Evolutionary conservation across 2,329 filamentous ascomycete species (phyloP).

Genomic region (Drechslerella dactyloides): DNA sequence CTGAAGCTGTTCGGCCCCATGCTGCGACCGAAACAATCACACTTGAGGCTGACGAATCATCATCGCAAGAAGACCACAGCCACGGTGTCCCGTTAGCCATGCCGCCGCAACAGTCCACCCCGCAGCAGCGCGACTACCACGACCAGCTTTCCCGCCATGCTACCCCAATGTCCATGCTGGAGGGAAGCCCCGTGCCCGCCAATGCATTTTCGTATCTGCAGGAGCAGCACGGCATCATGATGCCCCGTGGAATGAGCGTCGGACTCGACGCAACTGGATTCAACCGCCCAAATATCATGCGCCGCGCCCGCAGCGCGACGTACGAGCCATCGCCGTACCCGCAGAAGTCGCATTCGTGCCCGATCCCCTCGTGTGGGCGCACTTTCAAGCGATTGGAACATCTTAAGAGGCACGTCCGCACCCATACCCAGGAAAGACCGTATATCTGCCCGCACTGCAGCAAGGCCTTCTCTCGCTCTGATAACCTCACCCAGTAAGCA

Average conservation of each 20-base stretch:
- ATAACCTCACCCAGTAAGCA: constrained; percentile 94
- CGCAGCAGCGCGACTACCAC: constrained; percentile 78
- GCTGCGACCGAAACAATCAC: constrained; percentile 72
- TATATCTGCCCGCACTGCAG: constrained; percentile 98
- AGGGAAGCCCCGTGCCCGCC: constrained; percentile 79
- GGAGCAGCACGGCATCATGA: constrained; percentile 60
- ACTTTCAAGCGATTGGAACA: constrained; percentile 99
- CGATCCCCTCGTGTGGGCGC: constrained; percentile 96
- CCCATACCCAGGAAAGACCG: constrained; percentile 97
- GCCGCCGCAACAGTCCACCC: constrained; percentile 61
- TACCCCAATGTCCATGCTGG: constrained; percentile 79
- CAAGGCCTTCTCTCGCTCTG: constrained; percentile 97
- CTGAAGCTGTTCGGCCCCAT: constrained; percentile 80
- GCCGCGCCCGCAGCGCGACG: constrained; percentile 93
- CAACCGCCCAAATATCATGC: constrained; percentile 74
- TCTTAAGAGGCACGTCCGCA: constrained; percentile 98
- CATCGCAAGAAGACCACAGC: constrained; percentile 51
- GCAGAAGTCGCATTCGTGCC: constrained; percentile 97
- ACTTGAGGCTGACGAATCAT: constrained; percentile 61
- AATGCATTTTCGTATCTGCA: constrained; percentile 73
- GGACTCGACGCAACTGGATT: constrained; percentile 64
- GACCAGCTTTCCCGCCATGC: constrained; percentile 81
- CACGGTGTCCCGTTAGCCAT: constrained; percentile 56
- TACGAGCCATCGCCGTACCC: constrained; percentile 95
- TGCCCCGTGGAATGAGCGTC: constrained; percentile 60